phyloP scores from a whole-genome alignment of 2,329 filamentous ascomycete species.

The Mollisia scopiformis region DNA sequence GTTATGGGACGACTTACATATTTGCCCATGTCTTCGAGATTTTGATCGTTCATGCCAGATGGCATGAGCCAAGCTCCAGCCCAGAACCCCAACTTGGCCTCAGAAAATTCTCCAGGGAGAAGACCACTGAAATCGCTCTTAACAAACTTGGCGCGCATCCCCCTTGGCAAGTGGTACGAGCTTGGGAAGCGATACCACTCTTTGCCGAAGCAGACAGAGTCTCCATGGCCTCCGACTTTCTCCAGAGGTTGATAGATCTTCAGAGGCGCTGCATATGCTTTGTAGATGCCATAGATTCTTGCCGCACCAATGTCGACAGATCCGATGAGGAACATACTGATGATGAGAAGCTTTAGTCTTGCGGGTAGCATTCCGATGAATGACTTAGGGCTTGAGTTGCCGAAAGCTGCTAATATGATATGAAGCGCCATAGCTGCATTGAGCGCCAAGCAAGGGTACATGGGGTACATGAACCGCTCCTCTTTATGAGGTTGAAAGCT shows the following conservation, averaged over 20 bases:
- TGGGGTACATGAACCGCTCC: conserved; percentile 98
- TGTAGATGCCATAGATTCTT: conserved; percentile 76
- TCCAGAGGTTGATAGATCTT: conserved; percentile 70
- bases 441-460: conserved; percentile 86
- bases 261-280: conserved; percentile 82
- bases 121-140: conserved; percentile 88
- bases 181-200: conserved; percentile 99
- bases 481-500: conserved; percentile 95
- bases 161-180: conserved; percentile 85
- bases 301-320: conserved; percentile 69
- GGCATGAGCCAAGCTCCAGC: conserved; percentile 85
- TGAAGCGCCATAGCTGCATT: conserved; percentile 87
- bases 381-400: conserved; percentile 68
- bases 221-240: conserved; percentile 58
- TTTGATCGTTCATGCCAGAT: conserved; percentile 87
- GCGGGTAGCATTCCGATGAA: conserved; percentile 73
- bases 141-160: conserved; percentile 85
- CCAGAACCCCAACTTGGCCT: conserved; percentile 71
- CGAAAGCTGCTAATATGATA: conserved; percentile 75
- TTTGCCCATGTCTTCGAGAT: conserved; percentile 84
- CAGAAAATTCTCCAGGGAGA: conserved; percentile 86
- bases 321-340: conserved; percentile 62
- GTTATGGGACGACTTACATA: conserved; percentile 60
- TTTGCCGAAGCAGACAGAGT: conserved; percentile 86
- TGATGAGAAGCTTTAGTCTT: conserved; percentile 69